Percentiles rank a stretch among this genome's conserved stretches.
These are phyloP conservation scores for Brasilioporus rufonigricans DNA, from an alignment of 768 basidiomycete species.

Conservation along the genomic window DNA sequence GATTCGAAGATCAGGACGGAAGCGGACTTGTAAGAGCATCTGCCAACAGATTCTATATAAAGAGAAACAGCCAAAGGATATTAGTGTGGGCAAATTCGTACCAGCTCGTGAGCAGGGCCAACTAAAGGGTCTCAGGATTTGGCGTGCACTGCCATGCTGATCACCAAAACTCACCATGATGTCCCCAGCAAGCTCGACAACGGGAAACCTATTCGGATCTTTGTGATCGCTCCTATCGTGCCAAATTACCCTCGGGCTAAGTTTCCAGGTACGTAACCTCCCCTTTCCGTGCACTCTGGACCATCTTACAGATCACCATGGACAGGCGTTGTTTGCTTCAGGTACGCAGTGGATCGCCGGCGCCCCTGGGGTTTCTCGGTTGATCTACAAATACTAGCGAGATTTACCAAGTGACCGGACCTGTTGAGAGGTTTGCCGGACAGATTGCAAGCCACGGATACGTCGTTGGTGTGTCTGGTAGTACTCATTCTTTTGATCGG, in stretches of 20 bases:
- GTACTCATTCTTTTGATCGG: not conserved
- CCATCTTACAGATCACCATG: not conserved
- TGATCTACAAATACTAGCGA: slow-evolving; percentile 50
- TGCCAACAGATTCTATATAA: no score
- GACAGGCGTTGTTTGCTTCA: slow-evolving; percentile 78
- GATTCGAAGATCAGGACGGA: no score
- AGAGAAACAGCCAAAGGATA: no score
- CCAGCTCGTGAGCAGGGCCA: no score
- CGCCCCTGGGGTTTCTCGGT: not conserved
- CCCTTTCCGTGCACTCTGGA: not conserved
- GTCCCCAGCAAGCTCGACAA: slow-evolving; percentile 65
- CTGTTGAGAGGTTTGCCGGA: slow-evolving; percentile 89
- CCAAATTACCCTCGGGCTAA: slow-evolving; percentile 86
- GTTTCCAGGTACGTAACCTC: slow-evolving; percentile 64
- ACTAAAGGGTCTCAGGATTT: no score
- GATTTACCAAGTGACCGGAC: slow-evolving; percentile 96
- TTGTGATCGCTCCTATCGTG: slow-evolving; percentile 75
- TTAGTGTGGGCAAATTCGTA: no score
- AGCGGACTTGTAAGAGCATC: no score
- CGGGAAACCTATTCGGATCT: slow-evolving; percentile 72
- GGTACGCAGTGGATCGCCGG: slow-evolving; percentile 38
- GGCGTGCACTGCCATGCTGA: slow-evolving; percentile 56
- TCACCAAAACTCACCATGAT: slow-evolving; percentile 77
- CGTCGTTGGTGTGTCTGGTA: slow-evolving; percentile 71
- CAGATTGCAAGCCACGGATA: slow-evolving; percentile 87